phyloP scores from a whole-genome alignment of 2,329 filamentous ascomycete genomes.

The Aureobasidium leucospermi region DNA sequence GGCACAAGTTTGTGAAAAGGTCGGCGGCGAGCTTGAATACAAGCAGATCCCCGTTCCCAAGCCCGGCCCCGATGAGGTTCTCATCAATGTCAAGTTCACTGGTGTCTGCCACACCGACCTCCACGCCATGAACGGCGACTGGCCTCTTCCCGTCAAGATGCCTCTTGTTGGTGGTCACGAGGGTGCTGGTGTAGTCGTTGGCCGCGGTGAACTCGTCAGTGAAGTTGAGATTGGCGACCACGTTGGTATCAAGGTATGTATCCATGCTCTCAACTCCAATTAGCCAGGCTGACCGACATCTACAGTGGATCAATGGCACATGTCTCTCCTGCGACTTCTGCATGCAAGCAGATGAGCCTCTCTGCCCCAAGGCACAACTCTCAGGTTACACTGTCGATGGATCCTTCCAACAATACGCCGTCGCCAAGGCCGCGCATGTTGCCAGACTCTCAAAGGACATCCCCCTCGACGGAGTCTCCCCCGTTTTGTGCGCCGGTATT shows the following conservation, averaged over 20 bases:
- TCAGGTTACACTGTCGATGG: conserved; percentile 93
- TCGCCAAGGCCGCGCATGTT: conserved; percentile 80
- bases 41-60: conserved; percentile 75
- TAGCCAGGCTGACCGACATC: not conserved
- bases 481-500: conserved; percentile 76
- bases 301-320: conserved; percentile 74
- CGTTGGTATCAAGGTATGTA: conserved; percentile 61
- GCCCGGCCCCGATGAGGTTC: conserved; percentile 82
- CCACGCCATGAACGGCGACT: conserved; percentile 79
- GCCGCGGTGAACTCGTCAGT: conserved; percentile 65
- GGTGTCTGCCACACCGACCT: conserved; percentile 88
- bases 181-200: conserved; percentile 76
- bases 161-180: conserved; percentile 76
- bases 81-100: conserved; percentile 84
- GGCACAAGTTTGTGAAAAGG: conserved; percentile 84
- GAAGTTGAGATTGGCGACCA: conserved; percentile 77
- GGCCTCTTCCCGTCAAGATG: conserved; percentile 75
- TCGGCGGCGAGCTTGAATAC: conserved; percentile 60
- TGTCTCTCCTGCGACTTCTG: conserved; percentile 82
- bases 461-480: conserved; percentile 67
- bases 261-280: not conserved
- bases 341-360: conserved; percentile 69
- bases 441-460: conserved; percentile 73
- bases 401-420: conserved; percentile 85
- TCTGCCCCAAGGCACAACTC: conserved; percentile 66